These are phyloP conservation scores for Austroboletus niveus DNA, from an alignment of 1,284 basidiomycete genomes.

Conservation along the genomic window DNA sequence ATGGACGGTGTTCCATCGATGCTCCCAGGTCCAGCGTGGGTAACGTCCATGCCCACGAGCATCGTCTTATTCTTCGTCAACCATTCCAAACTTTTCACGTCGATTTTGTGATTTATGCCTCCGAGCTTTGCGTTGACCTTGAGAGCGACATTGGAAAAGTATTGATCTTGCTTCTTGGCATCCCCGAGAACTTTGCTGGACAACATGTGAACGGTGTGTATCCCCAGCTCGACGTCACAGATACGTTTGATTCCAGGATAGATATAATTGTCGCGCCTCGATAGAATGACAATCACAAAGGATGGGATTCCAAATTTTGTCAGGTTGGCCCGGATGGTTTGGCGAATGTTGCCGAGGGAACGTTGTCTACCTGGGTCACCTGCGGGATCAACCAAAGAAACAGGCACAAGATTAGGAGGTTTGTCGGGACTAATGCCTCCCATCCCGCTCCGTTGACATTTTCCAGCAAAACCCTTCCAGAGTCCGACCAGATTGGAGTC, in stretches of 20 bases:
- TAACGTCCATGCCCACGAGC: constrained; percentile 75
- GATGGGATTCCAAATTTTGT: constrained; percentile 39
- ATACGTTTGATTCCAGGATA: constrained; percentile 77
- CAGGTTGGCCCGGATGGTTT: constrained; percentile 36
- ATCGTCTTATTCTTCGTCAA: constrained; percentile 65
- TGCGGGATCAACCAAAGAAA: constrained; percentile 28
- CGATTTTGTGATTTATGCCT: constrained; percentile 70
- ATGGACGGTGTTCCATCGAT: constrained; percentile 71
- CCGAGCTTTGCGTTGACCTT: constrained; percentile 70
- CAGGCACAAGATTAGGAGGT: constrained; percentile 34
- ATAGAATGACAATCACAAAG: constrained; percentile 64
- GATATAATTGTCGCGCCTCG: constrained; percentile 62
- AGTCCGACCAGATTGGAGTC: constrained; percentile 44
- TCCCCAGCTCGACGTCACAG: constrained; percentile 62
- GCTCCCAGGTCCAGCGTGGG: constrained; percentile 67
- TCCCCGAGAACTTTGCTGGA: constrained; percentile 56
- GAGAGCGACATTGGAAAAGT: constrained; percentile 54
- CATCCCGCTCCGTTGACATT: constrained; percentile 57
- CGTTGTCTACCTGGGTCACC: constrained; percentile 42
- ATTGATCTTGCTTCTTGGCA: constrained; percentile 61
- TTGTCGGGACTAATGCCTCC: constrained; percentile 27
- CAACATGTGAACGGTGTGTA: constrained; percentile 66
- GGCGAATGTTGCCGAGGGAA: constrained; percentile 42
- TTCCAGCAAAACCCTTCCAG: constrained; percentile 48
- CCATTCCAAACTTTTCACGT: constrained; percentile 57